Base-by-base conservation (phyloP, 2,329 filamentous ascomycete species). In the Xylaria polymorpha region DNA sequence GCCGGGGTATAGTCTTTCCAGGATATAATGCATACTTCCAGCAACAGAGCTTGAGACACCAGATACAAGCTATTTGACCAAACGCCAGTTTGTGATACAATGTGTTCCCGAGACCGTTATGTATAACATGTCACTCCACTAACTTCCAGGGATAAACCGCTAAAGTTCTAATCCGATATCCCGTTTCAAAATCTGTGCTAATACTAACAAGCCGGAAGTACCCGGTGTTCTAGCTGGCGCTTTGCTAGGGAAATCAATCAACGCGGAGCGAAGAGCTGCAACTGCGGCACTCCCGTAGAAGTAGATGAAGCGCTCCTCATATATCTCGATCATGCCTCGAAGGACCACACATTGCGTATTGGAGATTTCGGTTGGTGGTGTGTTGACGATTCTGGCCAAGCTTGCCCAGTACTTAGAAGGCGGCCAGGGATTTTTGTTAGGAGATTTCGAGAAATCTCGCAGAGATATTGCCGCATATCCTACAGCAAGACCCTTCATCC, bases 391-490 rank as follows among this genome's bases (percentile, higher is more conserved):
- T 51, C 85, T 85, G 0, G 93, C 89, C 66, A 98, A 83, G 0
- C 91, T 86, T 44, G 85, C 86, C 96, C 96, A 99, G 83, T 96
- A 98, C 65, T 94, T 86, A 0, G 85, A 86, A 58, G 92, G 92
- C 4, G 91, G 94, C 80, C 88, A 96, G 0, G 91, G 94, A 74
- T 94, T 94, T 55, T 83, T 84, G 72, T 90, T 90, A 46, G 85
- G 83, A 1, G 90, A 88, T 72, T 88, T 91, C 71, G 88, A 88
- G 77, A 97, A 97, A 78, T 97, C 93, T 57, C 95, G 90, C 9
- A 98, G 84, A 1, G 93, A 89, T 44, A 98, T 85, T 1, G 94
- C 89, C 0, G 94, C 93, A 77, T 92, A 99, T 0, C 95, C 95
- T 3, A 92, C 91, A 1, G 90, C 94, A 0, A 98, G 84, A 0